Conservation (phyloP, 345 rosid species). For the Aegle marmelos region DNA sequence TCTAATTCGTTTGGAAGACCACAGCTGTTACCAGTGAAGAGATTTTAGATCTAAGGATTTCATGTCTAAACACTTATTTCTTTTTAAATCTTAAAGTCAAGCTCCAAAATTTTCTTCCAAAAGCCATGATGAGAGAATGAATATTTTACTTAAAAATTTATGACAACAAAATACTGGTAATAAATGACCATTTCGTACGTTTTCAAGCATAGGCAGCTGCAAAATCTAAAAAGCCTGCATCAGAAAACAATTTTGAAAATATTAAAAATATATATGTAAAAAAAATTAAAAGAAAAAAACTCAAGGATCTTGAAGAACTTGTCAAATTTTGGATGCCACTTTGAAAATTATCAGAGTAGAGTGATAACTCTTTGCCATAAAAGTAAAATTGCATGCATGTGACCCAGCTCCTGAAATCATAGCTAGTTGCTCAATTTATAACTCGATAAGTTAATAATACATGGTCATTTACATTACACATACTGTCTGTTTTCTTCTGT, state of each 20-base stretch:
- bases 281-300: no score
- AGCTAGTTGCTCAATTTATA: background rate
- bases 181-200: background rate
- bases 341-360: background rate
- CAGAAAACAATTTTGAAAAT: no score
- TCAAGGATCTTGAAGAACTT: background rate
- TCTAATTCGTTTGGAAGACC: background rate
- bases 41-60: background rate
- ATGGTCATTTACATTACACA: background rate
- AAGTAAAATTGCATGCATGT: background rate
- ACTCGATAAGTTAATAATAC: background rate
- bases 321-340: background rate
- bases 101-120: background rate
- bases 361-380: background rate
- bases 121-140: background rate
- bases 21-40: background rate
- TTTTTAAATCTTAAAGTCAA: background rate
- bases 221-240: background rate
- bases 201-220: background rate
- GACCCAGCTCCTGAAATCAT: conserved; percentile 1
- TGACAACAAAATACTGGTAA: background rate
- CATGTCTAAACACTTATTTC: background rate
- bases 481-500: conserved; percentile 1
- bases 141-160: background rate
- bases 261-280: no score